phyloP scores from a whole-genome alignment of 2,329 filamentous ascomycete species.

The Fusarium humuli region DNA sequence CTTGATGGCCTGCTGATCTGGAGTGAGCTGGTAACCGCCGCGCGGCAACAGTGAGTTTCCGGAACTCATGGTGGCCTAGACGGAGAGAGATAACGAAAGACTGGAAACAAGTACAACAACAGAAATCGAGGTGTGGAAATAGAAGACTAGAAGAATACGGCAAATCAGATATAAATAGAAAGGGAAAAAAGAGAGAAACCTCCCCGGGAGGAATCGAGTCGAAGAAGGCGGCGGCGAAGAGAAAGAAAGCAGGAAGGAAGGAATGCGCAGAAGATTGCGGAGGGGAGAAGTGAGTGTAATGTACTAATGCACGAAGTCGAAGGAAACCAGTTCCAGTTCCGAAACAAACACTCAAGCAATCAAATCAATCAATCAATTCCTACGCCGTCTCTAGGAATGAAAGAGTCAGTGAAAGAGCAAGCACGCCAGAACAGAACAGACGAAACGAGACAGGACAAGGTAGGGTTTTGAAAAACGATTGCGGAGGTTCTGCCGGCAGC shows the following conservation, averaged over 20 bases:
- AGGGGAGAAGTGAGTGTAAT: constrained; percentile 31
- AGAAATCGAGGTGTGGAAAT: constrained; percentile 21
- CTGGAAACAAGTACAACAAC: constrained; percentile 3
- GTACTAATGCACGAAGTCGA: constrained; percentile 26
- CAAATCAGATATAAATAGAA: neutral
- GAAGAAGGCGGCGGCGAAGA: constrained; percentile 19
- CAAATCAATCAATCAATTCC: constrained; percentile 33
- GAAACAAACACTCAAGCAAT: constrained; percentile 28
- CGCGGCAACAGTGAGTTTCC: constrained; percentile 40
- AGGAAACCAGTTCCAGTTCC: constrained; percentile 26
- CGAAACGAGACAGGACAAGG: constrained; percentile 30
- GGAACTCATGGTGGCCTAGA: constrained; percentile 39
- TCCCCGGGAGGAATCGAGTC: constrained; percentile 35
- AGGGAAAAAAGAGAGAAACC: constrained; percentile 8
- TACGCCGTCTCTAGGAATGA: constrained; percentile 38
- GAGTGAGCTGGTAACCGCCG: constrained; percentile 30
- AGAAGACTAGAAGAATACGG: neutral
- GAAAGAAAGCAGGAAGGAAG: constrained; percentile 17
- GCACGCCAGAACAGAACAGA: constrained; percentile 9
- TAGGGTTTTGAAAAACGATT: constrained; percentile 28
- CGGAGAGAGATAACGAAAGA: constrained; percentile 1
- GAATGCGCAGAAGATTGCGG: neutral
- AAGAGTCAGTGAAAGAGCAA: neutral
- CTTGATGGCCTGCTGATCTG: constrained; percentile 26
- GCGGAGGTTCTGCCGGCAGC: constrained; percentile 14